Percentiles rank a stretch among this genome's conserved stretches.
These are phyloP conservation scores for Colletotrichum cuscutae DNA, from an alignment of 2,329 filamentous ascomycete species.

Conservation along the genomic window DNA sequence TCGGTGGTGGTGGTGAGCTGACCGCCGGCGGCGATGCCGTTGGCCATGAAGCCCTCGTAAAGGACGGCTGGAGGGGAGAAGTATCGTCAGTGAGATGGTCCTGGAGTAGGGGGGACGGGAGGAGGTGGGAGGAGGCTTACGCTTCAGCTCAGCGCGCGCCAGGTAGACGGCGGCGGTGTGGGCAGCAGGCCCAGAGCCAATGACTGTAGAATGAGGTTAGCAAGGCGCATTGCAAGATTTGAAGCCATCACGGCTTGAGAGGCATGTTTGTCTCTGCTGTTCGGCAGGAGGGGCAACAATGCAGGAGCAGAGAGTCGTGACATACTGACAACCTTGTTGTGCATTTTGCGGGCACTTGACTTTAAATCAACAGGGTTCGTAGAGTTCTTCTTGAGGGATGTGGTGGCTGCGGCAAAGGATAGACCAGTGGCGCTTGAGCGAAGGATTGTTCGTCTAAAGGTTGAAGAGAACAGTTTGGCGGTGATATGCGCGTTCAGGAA, in stretches of 20 bases:
- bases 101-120: background rate
- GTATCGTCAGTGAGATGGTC: background rate
- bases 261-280: background rate
- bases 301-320: constrained; percentile 45
- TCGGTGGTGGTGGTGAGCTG: constrained; percentile 99
- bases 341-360: constrained; percentile 74
- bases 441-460: constrained; percentile 76
- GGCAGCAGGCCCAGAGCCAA: constrained; percentile 95
- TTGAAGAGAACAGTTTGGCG: constrained; percentile 94
- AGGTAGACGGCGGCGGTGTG: constrained; percentile 98
- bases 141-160: constrained; percentile 91
- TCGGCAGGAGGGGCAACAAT: too few species aligned
- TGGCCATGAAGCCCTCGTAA: constrained; percentile 98
- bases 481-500: constrained; percentile 43
- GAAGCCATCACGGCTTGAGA: constrained; percentile 16
- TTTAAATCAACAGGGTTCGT: constrained; percentile 49
- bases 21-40: constrained; percentile 94
- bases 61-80: constrained; percentile 72
- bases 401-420: constrained; percentile 75
- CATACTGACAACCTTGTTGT: constrained; percentile 90
- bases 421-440: constrained; percentile 79
- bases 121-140: constrained; percentile 52
- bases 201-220: constrained; percentile 58
- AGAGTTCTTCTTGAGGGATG: constrained; percentile 66
- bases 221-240: background rate